A percentile compares a stretch with the other conserved stretches of the same genome.
phyloP scores from a whole-genome alignment of 2,329 filamentous ascomycete species.

The Xylaria sp. region DNA sequence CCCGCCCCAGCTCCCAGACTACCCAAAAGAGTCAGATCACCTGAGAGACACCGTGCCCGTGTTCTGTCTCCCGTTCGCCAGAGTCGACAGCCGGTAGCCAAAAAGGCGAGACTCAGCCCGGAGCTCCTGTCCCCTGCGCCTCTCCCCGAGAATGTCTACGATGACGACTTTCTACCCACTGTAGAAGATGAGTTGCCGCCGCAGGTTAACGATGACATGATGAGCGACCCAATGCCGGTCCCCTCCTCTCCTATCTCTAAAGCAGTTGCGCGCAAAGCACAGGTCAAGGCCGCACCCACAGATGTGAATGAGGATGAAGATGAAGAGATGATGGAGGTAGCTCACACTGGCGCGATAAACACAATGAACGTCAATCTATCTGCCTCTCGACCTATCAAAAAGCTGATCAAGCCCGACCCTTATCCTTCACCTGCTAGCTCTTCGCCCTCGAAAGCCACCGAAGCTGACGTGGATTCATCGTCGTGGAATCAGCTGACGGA shows the following conservation, averaged over 20 bases:
- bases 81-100: conserved; percentile 63
- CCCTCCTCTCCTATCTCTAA: conserved; percentile 85
- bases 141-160: conserved; percentile 65
- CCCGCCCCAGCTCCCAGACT: conserved; percentile 64
- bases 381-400: conserved; percentile 81
- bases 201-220: conserved; percentile 65
- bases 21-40: conserved; percentile 74
- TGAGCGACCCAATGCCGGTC: conserved; percentile 81
- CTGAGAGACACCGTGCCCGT: conserved; percentile 81
- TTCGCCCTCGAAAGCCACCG: conserved; percentile 73
- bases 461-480: conserved; percentile 76
- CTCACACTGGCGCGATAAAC: conserved; percentile 76
- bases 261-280: conserved; percentile 76
- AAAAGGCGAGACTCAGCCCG: conserved; percentile 67
- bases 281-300: conserved; percentile 59
- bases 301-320: conserved; percentile 78
- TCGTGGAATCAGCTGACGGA: conserved; percentile 90
- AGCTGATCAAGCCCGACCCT: conserved; percentile 73
- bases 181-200: conserved; percentile 68
- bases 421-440: conserved; percentile 80
- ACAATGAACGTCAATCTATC: conserved; percentile 84
- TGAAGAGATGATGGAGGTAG: conserved; percentile 88
- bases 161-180: conserved; percentile 66
- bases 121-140: conserved; percentile 60
- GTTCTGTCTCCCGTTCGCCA: conserved; percentile 78